A percentile compares a stretch with the other conserved stretches of the same genome.
These are phyloP conservation scores for Microascus cirrosus DNA, from an alignment of 2,329 filamentous ascomycete species.

Conservation along the genomic window DNA sequence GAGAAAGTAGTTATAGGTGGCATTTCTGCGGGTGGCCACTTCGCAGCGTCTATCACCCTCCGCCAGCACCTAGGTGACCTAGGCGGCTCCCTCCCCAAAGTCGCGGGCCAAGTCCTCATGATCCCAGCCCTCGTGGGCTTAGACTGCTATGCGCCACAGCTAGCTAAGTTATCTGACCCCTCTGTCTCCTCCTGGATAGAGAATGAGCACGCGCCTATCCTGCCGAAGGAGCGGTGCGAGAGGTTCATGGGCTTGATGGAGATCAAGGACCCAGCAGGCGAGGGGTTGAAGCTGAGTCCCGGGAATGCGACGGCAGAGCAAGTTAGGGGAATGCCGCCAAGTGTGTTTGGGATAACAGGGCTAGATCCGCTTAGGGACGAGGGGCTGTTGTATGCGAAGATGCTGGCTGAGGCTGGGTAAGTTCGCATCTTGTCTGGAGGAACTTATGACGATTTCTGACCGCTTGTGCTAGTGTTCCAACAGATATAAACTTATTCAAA, in stretches of 20 bases:
- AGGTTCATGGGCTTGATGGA: slow-evolving; percentile 18
- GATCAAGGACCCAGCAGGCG: slow-evolving; percentile 11
- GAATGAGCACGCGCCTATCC: slow-evolving; percentile 35
- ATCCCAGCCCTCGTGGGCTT: slow-evolving; percentile 31
- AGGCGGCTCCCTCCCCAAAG: slow-evolving; percentile 11
- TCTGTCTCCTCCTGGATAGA: slow-evolving; percentile 30
- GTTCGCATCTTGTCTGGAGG: slow-evolving; percentile 4
- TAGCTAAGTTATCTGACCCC: slow-evolving; percentile 22
- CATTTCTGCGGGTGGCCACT: slow-evolving; percentile 32
- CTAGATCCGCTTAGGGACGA: slow-evolving; percentile 37
- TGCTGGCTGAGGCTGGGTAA: slow-evolving; percentile 30
- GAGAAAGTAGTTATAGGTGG: slow-evolving; percentile 31
- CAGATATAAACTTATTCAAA: slow-evolving; percentile 32
- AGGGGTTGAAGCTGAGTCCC: slow-evolving; percentile 26
- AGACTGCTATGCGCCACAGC: slow-evolving; percentile 16
- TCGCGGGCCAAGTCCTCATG: slow-evolving; percentile 40
- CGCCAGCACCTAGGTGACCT: slow-evolving; percentile 22
- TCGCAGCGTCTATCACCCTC: slow-evolving; percentile 27
- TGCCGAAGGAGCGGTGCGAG: slow-evolving; percentile 24
- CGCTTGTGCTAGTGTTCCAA: slow-evolving; percentile 27
- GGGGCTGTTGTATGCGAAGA: slow-evolving; percentile 31
- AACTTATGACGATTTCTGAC: neutral
- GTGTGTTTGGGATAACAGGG: slow-evolving; percentile 31
- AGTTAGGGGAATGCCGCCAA: slow-evolving; percentile 29
- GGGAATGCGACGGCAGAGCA: slow-evolving; percentile 18